phyloP scores from a whole-genome alignment of 2,329 filamentous ascomycete genomes.

The Arthrobotrys pseudoclavata region DNA sequence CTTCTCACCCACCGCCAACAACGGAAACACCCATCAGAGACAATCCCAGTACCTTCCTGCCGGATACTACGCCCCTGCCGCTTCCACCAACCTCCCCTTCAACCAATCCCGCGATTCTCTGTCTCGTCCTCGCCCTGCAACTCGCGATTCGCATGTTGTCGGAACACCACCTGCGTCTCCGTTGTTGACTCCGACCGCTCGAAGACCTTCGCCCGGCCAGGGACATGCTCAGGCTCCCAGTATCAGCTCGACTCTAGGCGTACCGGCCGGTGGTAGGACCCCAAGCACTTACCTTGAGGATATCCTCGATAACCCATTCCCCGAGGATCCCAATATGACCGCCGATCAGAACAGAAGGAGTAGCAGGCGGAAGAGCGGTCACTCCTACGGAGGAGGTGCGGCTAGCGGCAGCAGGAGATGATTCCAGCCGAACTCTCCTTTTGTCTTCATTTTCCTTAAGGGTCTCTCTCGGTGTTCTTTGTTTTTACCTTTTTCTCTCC shows the following conservation, averaged over 20 bases:
- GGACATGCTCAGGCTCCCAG: slow-evolving; percentile 54
- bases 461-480: slow-evolving; percentile 67
- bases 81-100: slow-evolving; percentile 65
- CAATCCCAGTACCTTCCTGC: slow-evolving; percentile 87
- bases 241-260: slow-evolving; percentile 70
- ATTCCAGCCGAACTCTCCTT: neutral
- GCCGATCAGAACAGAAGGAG: slow-evolving; percentile 65
- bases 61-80: slow-evolving; percentile 86
- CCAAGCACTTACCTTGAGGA: slow-evolving; percentile 93
- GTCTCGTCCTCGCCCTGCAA: slow-evolving; percentile 61
- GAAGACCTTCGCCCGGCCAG: slow-evolving; percentile 60
- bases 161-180: slow-evolving; percentile 62
- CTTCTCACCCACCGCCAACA: slow-evolving; percentile 90
- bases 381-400: slow-evolving; percentile 31
- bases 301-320: slow-evolving; percentile 74
- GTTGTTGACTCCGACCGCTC: slow-evolving; percentile 61
- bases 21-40: slow-evolving; percentile 73
- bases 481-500: slow-evolving; percentile 64
- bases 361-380: slow-evolving; percentile 47
- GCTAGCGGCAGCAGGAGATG: slow-evolving; percentile 35
- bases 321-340: slow-evolving; percentile 66
- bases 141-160: slow-evolving; percentile 57
- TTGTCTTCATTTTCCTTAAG: slow-evolving; percentile 26
- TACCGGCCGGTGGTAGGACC: slow-evolving; percentile 77
- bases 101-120: slow-evolving; percentile 61